Base-by-base conservation (phyloP, 106 monocot species). In the Allium fistulosum region DNA sequence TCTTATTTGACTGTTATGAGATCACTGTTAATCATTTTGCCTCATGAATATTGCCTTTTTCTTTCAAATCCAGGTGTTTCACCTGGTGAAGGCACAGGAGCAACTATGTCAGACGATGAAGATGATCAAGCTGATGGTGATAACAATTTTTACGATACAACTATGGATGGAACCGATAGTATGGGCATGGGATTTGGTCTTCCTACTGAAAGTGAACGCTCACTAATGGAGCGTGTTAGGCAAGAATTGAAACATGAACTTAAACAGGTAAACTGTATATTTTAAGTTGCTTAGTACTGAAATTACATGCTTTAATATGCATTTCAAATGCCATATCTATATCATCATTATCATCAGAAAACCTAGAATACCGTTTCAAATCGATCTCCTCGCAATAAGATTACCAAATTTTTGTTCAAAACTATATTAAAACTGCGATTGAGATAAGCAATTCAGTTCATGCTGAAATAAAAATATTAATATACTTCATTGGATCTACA, bases 31-130 rank as follows among this genome's bases (percentile, higher is more conserved):
- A 15, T 55, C 53, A 8, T 55, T 55, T 55, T 11, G 15, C 6
- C 4, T 12, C 53, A 55, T 55, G 53, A 11, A 12, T 6, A 55
- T 15, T 8, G 6, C 2, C 53, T 55, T 55, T 12, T 8, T 12
- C 15, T 3, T 55, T 55, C 11, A 55, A 12, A 55, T 55, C 1
- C 1, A 95, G 95, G 95, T 70, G 88, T 88, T 45, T 88, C 91
- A 46, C 82, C 88, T 26, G 91, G 91, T 8, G 91, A 91, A 72
- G 95, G 95, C 51, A 91, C 95, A 26, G 91, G 95, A 47, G 95
- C 95, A 63, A 88, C 91, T 7, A 96, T 96, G 95, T 96, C 95
- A 9, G 95, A 96, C 52, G 95, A 91, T 15, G 95, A 96, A 14
- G 94, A 94, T 27, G 95, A 91, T 53, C 95, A 86, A 14, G 91